Conservation (phyloP, 345 rosid genomes). For the Leavenworthia alabamica region DNA sequence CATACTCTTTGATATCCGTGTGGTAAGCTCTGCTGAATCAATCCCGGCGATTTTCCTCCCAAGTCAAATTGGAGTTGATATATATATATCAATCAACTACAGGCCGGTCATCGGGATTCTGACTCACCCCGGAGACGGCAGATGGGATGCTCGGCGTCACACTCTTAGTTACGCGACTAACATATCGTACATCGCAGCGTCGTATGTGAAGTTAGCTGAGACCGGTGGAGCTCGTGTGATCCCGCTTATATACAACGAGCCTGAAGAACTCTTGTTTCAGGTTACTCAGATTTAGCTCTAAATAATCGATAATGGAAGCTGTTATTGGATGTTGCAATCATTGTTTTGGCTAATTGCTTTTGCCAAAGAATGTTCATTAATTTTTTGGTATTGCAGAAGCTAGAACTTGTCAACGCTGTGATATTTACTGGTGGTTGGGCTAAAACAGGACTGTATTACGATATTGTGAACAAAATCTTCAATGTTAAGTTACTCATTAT, state of each 20-base stretch:
- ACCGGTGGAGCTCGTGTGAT: slow-evolving; percentile 89
- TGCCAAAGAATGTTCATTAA: too few relatives aligned
- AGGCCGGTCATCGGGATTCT: slow-evolving; percentile 75
- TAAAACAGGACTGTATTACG: slow-evolving; percentile 47
- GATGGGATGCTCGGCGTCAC: neutral
- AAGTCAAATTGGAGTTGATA: slow-evolving; percentile 21
- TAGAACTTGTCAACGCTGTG: slow-evolving; percentile 65
- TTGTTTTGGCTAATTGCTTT: neutral
- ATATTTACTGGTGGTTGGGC: slow-evolving; percentile 92
- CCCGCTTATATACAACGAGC: slow-evolving; percentile 77
- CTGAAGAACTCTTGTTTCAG: too few relatives aligned
- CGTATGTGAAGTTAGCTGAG: slow-evolving; percentile 82
- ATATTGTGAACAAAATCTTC: slow-evolving; percentile 40
- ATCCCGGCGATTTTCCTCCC: slow-evolving; percentile 37
- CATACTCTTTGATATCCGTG: neutral
- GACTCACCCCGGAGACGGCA: slow-evolving; percentile 81
- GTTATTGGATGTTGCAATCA: neutral
- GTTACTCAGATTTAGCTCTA: too few relatives aligned
- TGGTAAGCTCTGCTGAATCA: neutral
- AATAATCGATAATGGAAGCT: too few relatives aligned
- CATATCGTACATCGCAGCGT: slow-evolving; percentile 63
- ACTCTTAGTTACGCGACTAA: slow-evolving; percentile 29
- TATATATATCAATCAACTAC: too few relatives aligned
- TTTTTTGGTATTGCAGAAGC: too few relatives aligned
- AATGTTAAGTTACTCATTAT: slow-evolving; percentile 29